Evolutionary conservation across 768 basidiomycete species (phyloP).

Genomic region (Kwoniella shandongensis): DNA sequence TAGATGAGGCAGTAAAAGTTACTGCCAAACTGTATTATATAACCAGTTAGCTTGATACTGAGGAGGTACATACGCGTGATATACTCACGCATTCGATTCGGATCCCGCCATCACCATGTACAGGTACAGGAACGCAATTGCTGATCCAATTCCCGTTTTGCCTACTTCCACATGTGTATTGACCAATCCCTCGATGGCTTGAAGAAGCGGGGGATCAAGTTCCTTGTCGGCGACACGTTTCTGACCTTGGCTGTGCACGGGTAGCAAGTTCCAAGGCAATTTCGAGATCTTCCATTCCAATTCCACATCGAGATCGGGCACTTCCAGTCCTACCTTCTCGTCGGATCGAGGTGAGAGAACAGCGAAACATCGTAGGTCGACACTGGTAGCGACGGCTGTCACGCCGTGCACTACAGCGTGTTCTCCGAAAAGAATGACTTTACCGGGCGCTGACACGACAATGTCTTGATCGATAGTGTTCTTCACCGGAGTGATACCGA

Average conservation of each 20-base stretch:
- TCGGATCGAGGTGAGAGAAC: constrained; percentile 74
- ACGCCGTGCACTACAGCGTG: constrained; percentile 98
- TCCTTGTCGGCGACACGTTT: constrained; percentile 56
- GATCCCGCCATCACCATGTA: constrained; percentile 74
- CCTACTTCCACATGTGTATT: constrained; percentile 45
- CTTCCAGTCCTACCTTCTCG: constrained; percentile 69
- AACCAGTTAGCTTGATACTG: background rate
- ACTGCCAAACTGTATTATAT: constrained; percentile 64
- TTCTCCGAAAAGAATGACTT: constrained; percentile 96
- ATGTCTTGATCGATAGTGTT: constrained; percentile 44
- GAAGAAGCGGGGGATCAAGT: constrained; percentile 72
- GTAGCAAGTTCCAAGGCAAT: constrained; percentile 44
- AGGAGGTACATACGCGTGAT: background rate
- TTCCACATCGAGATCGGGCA: constrained; percentile 70
- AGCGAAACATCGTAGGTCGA: constrained; percentile 93
- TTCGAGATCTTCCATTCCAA: constrained; percentile 75
- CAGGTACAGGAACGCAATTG: constrained; percentile 83
- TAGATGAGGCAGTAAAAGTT: constrained; percentile 78
- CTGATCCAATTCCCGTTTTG: constrained; percentile 56
- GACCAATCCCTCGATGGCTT: constrained; percentile 62
- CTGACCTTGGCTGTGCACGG: constrained; percentile 57
- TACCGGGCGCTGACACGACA: constrained; percentile 91
- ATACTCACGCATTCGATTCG: constrained; percentile 61
- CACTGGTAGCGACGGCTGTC: constrained; percentile 90
- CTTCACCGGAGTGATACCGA: constrained; percentile 30